These are phyloP conservation scores for Mucor racemosus DNA, from an alignment of 371 early-diverging fungal species.

Conservation along the genomic window DNA sequence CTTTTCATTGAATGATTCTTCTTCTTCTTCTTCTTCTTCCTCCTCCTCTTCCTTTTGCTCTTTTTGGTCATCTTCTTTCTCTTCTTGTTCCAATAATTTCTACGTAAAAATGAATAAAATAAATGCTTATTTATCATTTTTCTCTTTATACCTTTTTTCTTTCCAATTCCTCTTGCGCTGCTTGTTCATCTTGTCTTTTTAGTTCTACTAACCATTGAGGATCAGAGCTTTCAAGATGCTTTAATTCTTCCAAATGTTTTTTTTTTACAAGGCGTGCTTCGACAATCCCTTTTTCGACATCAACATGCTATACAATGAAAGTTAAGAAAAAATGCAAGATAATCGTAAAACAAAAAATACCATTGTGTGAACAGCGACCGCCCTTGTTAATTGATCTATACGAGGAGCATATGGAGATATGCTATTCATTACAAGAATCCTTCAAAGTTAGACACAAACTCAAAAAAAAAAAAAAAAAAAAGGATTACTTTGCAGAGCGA, in stretches of 20 bases:
- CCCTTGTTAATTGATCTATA: conserved; percentile 13
- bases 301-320: conserved; percentile 24
- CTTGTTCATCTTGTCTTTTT: conserved; percentile 24
- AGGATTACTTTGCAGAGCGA: conserved; percentile 4
- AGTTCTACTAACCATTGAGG: conserved; percentile 42
- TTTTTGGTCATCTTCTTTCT: background rate
- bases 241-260: conserved; percentile 32
- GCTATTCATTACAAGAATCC: conserved; percentile 2
- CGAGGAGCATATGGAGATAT: conserved; percentile 2
- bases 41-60: conserved; percentile 10
- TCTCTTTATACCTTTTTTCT: conserved; percentile 7
- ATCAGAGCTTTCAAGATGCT: conserved; percentile 31
- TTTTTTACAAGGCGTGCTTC: conserved; percentile 38
- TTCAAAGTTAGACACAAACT: background rate
- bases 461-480: background rate
- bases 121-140: too few species aligned
- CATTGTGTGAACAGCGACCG: conserved; percentile 23
- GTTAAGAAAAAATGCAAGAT: too few species aligned
- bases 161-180: conserved; percentile 11
- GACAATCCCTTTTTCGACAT: conserved; percentile 35
- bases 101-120: background rate
- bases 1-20: background rate
- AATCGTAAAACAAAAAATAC: conserved; percentile 10
- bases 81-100: conserved; percentile 14
- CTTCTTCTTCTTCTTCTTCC: background rate